phyloP scores from a whole-genome alignment of 352 stramenopile genomes.

The Phytophthora sp. region DNA sequence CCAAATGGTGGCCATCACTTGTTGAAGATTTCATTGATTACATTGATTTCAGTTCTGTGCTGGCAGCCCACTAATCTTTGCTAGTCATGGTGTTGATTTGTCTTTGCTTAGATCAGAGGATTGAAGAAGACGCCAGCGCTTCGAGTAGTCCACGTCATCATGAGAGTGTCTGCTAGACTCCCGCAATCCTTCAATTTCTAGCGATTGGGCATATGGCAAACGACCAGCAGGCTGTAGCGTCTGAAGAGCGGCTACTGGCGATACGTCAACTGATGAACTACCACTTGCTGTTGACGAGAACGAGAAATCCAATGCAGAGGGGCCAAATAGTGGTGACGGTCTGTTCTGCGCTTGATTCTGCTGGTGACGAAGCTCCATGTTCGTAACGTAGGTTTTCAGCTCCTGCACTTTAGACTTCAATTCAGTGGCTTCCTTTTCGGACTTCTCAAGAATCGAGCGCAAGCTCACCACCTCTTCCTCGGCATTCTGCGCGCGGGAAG shows the following conservation, averaged over 20 bases:
- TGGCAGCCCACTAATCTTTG: not conserved
- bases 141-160: conserved; percentile 48
- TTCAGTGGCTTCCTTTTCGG: conserved; percentile 10
- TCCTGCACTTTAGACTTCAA: conserved; percentile 34
- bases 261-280: conserved; percentile 24
- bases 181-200: conserved; percentile 83
- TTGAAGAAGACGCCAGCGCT: conserved; percentile 36
- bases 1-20: not conserved
- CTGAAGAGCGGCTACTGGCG: conserved; percentile 30
- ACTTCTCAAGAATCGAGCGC: conserved; percentile 10
- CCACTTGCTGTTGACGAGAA: conserved; percentile 33
- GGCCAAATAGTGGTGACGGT: conserved; percentile 15
- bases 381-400: conserved; percentile 12
- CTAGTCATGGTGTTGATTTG: conserved; percentile 7
- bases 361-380: conserved; percentile 16
- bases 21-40: conserved; percentile 13
- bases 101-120: conserved; percentile 6
- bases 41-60: conserved; percentile 10
- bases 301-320: conserved; percentile 31
- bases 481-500: conserved; percentile 8
- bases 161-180: conserved; percentile 65
- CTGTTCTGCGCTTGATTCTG: conserved; percentile 11
- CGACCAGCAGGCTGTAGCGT: conserved; percentile 58
- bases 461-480: conserved; percentile 27
- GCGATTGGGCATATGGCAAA: conserved; percentile 77